Base-by-base conservation (phyloP, 306 rosid genomes). In the Prinsepia uniflora region DNA sequence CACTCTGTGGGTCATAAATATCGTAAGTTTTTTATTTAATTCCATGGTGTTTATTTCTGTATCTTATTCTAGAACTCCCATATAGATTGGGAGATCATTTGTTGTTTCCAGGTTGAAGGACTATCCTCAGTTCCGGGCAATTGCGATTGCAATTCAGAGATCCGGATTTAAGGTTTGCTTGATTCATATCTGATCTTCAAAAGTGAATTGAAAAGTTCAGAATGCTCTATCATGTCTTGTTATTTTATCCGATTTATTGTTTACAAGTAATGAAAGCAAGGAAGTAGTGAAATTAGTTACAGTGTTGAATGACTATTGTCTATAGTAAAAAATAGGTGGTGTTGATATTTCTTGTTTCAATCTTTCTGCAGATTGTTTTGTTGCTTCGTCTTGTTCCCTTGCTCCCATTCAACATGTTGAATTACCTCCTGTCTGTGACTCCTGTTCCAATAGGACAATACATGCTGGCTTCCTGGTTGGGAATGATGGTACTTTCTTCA, bases 381-480 rank as follows among this genome's bases (percentile, higher is more conserved):
- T 86, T 93, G 74, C 97, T 93, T 63, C 96, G 97, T 72, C 96
- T 93, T 76, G 98, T 90, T 79, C 98, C 98, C n/a, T 78, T 93
- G 20, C 94, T 93, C 39, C 98, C 98, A 30, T 93, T 93, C 64
- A 93, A 72, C 87, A 87, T 93, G 92, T 71, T 90, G 78, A 93
- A 93, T 78, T 93, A 93, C 83, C 92, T 93, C 18, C 78, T 93
- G 44, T 87, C 97, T 19, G 98, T 93, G 75, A 93, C 98, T 67
- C 97, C 97, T 72, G 92, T 93, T 86, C 80, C 97, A 49, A 8
- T 90, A 10, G 86, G 86, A 80, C 92, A 88, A 64, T 93, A 90
- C 85, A 79, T 89, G 90, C 84, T 93, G 75, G 97, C 97, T 78
- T 90, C 97, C 52, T 93, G 98, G 98, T 65, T 93, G 70, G 98